A percentile compares a stretch with the other conserved stretches of the same genome.
Evolutionary conservation across 768 basidiomycete species (phyloP).

Genomic region (Fomitopsis serialis): DNA sequence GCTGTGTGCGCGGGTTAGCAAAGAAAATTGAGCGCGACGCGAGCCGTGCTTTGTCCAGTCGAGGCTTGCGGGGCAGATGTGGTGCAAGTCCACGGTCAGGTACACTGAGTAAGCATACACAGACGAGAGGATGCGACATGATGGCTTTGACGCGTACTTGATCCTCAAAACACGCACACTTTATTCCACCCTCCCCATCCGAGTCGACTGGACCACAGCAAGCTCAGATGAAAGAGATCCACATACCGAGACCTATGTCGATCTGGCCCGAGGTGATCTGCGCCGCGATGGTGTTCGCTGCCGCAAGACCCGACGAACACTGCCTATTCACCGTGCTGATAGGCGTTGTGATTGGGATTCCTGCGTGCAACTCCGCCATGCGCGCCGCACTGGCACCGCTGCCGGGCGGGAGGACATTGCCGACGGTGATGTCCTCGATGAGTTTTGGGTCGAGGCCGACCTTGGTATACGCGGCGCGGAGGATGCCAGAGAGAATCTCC

Average conservation of each 20-base stretch:
- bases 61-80: too few species aligned
- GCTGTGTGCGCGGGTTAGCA: constrained; percentile 32
- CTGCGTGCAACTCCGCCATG: constrained; percentile 83
- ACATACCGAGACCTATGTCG: constrained; percentile 81
- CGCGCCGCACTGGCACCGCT: constrained; percentile 80
- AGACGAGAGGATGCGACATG: too few species aligned
- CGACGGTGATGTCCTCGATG: constrained; percentile 81
- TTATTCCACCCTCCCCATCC: too few species aligned
- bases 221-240: background rate
- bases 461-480: constrained; percentile 66
- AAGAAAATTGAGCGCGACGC: too few species aligned
- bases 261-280: constrained; percentile 77
- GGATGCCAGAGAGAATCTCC: constrained; percentile 70
- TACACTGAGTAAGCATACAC: too few species aligned
- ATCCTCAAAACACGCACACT: too few species aligned
- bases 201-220: background rate
- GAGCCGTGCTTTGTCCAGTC: too few species aligned
- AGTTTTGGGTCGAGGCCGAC: constrained; percentile 71
- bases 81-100: too few species aligned
- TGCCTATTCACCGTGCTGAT: constrained; percentile 87
- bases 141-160: too few species aligned
- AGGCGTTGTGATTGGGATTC: constrained; percentile 71
- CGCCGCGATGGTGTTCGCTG: constrained; percentile 78
- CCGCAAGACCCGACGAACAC: constrained; percentile 83
- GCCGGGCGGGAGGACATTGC: constrained; percentile 84